A percentile compares a stretch with the other conserved stretches of the same genome.
These are phyloP conservation scores for Colletotrichum graminicola DNA, from an alignment of 2,329 filamentous ascomycete genomes.

Conservation along the genomic window DNA sequence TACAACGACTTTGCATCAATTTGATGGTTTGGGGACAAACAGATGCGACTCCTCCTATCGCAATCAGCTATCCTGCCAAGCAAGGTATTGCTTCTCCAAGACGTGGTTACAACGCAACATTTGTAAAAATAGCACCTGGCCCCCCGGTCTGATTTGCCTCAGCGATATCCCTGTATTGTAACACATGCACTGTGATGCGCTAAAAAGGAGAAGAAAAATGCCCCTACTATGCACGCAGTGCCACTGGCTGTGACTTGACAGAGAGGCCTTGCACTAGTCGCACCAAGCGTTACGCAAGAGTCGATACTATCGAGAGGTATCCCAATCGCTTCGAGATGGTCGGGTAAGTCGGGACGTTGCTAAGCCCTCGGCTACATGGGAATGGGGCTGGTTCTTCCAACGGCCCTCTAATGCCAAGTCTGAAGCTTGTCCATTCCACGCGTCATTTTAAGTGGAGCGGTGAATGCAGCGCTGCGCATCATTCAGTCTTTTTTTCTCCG, in stretches of 20 bases:
- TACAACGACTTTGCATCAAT: background rate
- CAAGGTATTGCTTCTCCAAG: too few relatives aligned
- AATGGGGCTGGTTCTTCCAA: conserved; percentile 20
- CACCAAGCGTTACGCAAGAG: background rate
- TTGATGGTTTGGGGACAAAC: background rate
- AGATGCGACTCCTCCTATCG: background rate
- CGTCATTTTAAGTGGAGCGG: conserved; percentile 41
- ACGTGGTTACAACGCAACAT: background rate
- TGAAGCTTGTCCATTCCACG: conserved; percentile 39
- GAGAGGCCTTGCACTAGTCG: background rate
- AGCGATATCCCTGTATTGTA: background rate
- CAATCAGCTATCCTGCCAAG: background rate
- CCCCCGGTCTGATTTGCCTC: background rate
- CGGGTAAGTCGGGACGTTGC: conserved; percentile 39
- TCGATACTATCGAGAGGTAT: background rate
- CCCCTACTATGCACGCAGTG: background rate
- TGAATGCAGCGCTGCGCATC: conserved; percentile 26
- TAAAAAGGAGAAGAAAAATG: background rate
- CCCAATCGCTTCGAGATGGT: background rate
- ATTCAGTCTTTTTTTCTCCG: background rate
- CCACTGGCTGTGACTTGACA: background rate
- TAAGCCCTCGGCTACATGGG: conserved; percentile 38
- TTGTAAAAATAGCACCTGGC: background rate
- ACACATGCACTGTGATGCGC: background rate
- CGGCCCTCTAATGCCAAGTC: conserved; percentile 28